phyloP scores from a whole-genome alignment of 768 basidiomycete species.

The Clitopilus hobsonii region DNA sequence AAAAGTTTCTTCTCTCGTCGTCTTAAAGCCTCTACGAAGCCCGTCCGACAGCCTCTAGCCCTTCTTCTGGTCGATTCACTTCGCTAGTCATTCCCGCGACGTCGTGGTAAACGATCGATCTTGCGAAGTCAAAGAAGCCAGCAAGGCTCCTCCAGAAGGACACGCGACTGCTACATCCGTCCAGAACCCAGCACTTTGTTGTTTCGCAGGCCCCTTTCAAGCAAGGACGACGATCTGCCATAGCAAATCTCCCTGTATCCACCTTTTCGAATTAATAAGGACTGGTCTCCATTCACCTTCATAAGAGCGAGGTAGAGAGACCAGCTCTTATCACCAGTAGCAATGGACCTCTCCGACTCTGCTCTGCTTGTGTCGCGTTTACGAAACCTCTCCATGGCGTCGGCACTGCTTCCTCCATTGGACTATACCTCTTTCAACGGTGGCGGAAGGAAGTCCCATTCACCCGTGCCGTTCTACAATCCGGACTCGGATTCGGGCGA shows the following conservation, averaged over 20 bases:
- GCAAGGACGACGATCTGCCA: conserved; percentile 26
- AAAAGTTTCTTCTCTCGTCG: neutral
- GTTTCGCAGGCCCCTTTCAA: conserved; percentile 9
- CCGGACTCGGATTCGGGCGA: conserved; percentile 7
- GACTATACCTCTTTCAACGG: conserved; percentile 5
- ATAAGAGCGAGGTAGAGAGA: conserved; percentile 11
- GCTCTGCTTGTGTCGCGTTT: conserved; percentile 7
- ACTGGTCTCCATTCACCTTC: conserved; percentile 14
- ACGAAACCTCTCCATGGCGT: conserved; percentile 4
- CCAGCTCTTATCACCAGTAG: conserved; percentile 7
- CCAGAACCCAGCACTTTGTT: conserved; percentile 5
- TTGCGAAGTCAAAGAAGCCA: conserved; percentile 4
- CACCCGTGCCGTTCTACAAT: conserved; percentile 2
- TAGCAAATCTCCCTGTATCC: conserved; percentile 10
- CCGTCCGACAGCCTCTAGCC: neutral
- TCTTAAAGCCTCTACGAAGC: neutral
- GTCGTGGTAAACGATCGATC: conserved; percentile 14
- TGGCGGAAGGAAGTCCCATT: neutral
- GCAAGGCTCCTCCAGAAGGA: conserved; percentile 1
- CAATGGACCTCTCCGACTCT: conserved; percentile 15
- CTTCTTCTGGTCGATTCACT: conserved; percentile 10
- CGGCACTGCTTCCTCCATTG: conserved; percentile 2
- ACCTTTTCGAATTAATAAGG: conserved; percentile 12
- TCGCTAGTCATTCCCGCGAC: conserved; percentile 17
- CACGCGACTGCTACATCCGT: conserved; percentile 8